Evolutionary conservation across 2,329 filamentous ascomycete species (phyloP).

Genomic region (Stylonectria norvegica): DNA sequence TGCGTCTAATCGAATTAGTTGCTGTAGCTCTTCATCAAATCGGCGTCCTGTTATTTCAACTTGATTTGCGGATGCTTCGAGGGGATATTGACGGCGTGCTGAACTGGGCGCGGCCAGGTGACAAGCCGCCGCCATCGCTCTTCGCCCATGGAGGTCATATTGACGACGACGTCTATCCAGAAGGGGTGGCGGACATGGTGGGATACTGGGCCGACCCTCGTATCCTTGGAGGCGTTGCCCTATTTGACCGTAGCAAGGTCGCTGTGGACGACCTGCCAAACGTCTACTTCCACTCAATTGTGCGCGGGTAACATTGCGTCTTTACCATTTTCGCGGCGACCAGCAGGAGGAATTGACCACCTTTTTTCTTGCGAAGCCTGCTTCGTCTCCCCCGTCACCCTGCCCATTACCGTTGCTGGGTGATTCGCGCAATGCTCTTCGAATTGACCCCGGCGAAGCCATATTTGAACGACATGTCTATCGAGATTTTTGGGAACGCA

Average conservation of each 20-base stretch:
- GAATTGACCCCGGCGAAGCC: neutral
- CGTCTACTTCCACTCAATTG: neutral
- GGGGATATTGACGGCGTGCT: no score
- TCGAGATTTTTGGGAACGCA: neutral
- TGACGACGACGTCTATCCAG: neutral
- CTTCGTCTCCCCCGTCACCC: neutral
- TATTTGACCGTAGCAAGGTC: neutral
- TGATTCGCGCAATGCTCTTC: neutral
- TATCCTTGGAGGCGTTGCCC: neutral
- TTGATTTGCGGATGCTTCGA: neutral
- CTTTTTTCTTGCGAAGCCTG: neutral
- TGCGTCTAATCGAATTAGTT: no score
- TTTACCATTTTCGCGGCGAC: neutral
- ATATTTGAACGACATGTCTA: neutral
- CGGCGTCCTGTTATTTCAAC: neutral
- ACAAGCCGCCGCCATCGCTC: neutral
- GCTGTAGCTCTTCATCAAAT: neutral
- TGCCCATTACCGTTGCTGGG: neutral
- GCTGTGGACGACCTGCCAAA: neutral
- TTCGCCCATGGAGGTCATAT: neutral
- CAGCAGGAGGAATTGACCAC: neutral
- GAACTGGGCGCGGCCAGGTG: no score
- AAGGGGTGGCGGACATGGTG: neutral
- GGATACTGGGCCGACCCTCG: slow-evolving; percentile 1
- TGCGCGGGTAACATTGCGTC: neutral